Evolutionary conservation across 2,329 filamentous ascomycete genomes (phyloP).

Genomic region (Epicoccum sorghinum): DNA sequence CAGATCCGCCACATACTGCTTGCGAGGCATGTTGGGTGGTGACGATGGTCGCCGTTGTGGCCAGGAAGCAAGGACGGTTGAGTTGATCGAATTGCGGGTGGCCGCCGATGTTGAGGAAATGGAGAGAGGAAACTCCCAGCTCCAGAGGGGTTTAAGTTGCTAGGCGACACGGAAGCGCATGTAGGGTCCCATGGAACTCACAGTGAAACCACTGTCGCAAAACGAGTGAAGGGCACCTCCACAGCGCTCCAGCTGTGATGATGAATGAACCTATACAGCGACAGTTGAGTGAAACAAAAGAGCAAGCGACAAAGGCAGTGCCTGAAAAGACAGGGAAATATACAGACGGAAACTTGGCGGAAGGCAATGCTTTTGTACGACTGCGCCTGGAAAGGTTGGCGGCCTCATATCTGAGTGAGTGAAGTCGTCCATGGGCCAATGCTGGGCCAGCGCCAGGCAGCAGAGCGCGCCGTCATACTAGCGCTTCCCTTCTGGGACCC

Average conservation of each 20-base stretch:
- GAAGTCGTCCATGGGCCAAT: no score
- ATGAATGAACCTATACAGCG: not conserved
- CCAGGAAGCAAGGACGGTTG: no score
- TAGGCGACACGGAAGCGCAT: no score
- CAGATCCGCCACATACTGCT: slow-evolving; percentile 68
- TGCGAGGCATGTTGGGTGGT: slow-evolving; percentile 64
- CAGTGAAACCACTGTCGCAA: no score
- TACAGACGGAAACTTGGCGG: slow-evolving; percentile 20
- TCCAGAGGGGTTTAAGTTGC: no score
- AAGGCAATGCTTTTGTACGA: slow-evolving; percentile 13
- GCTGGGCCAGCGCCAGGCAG: slow-evolving; percentile 24
- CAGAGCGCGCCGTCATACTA: slow-evolving; percentile 12
- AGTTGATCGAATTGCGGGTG: not conserved
- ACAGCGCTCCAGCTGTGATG: not conserved
- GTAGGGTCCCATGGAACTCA: no score
- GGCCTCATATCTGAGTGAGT: not conserved
- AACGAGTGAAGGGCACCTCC: no score
- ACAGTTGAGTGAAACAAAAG: not conserved
- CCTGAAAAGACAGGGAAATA: slow-evolving; percentile 1
- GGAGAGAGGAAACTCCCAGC: no score
- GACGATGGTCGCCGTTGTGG: slow-evolving; percentile 2
- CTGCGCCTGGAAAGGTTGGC: slow-evolving; percentile 13
- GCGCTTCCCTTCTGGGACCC: slow-evolving; percentile 1
- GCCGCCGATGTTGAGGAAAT: no score
- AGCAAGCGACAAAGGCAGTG: not conserved